Conservation (phyloP, 371 early-diverging fungal species). For the Lichtheimia hyalospora region DNA sequence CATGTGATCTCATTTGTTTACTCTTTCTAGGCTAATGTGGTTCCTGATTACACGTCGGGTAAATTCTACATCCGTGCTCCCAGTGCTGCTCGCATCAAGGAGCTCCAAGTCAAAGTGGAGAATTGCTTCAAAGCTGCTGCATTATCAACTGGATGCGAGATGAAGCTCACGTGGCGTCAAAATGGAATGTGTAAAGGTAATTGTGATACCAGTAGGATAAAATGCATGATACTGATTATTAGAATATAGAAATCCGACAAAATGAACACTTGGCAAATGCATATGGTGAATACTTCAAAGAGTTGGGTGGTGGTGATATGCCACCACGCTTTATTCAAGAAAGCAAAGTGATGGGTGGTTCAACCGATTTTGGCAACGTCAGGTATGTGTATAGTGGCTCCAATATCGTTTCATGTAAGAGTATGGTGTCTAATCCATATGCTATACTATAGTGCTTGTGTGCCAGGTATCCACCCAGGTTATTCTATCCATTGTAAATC, state of each 20-base stretch:
- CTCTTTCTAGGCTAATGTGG: constrained; percentile 34
- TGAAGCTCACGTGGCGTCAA: constrained; percentile 48
- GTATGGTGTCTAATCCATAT: constrained; percentile 61
- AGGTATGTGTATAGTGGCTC: constrained; percentile 32
- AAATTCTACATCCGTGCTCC: constrained; percentile 57
- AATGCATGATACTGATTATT: constrained; percentile 44
- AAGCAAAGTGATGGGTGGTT: constrained; percentile 26
- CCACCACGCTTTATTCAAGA: constrained; percentile 2
- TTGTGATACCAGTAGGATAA: background rate
- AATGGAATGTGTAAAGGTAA: constrained; percentile 32
- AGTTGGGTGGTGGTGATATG: background rate
- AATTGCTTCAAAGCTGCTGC: constrained; percentile 68
- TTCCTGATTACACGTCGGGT: constrained; percentile 62
- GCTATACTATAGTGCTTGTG: constrained; percentile 58
- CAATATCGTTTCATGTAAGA: constrained; percentile 1
- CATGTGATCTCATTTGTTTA: background rate
- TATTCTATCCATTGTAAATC: constrained; percentile 36
- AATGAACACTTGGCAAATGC: constrained; percentile 1
- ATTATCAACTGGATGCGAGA: constrained; percentile 66
- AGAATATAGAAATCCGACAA: constrained; percentile 15
- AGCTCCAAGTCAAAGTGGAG: constrained; percentile 48
- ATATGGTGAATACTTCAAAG: background rate
- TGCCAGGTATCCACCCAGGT: constrained; percentile 41
- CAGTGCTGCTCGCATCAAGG: constrained; percentile 41
- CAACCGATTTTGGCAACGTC: constrained; percentile 51